Evolutionary conservation across 176 grass and related monocot genomes (phyloP).

Genomic region (Oryza glumipatula): DNA sequence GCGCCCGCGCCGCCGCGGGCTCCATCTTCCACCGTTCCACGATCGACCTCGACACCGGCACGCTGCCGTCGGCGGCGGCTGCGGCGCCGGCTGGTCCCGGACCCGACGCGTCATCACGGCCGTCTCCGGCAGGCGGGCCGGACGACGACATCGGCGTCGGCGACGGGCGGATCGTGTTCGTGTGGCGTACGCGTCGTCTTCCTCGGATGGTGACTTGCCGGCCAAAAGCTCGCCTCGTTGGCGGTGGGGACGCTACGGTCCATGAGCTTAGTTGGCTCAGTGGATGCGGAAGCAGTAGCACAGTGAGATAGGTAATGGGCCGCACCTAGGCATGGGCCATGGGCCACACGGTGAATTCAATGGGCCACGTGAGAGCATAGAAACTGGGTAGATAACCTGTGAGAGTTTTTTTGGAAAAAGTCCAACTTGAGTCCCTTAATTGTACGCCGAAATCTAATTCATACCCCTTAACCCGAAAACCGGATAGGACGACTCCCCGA

Average conservation of each 20-base stretch:
- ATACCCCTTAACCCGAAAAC: too few relatives aligned
- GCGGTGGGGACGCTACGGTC: not conserved
- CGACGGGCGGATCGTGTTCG: not conserved
- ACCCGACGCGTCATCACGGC: not conserved
- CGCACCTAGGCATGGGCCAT: too few relatives aligned
- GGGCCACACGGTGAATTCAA: not conserved
- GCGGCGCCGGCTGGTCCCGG: not conserved
- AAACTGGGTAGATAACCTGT: too few relatives aligned
- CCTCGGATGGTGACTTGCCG: not conserved
- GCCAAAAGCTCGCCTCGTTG: not conserved
- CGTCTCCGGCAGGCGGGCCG: not conserved
- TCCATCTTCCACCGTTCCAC: conserved; percentile 63
- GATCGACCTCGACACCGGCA: conserved; percentile 38
- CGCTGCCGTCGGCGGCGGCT: not conserved
- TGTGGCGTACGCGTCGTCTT: not conserved
- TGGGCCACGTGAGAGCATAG: not conserved
- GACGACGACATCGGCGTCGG: conserved; percentile 29
- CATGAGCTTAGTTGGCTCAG: not conserved
- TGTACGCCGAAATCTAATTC: too few relatives aligned
- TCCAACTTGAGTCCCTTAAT: too few relatives aligned
- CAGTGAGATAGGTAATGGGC: not conserved
- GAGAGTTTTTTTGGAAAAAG: too few relatives aligned
- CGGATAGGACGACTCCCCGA: too few relatives aligned
- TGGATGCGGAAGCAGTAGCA: too few relatives aligned
- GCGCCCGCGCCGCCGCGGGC: conserved; percentile 25